Evolutionary conservation across 805 yeast species (phyloP).

Genomic region (Priceomyces fermenticarens): DNA sequence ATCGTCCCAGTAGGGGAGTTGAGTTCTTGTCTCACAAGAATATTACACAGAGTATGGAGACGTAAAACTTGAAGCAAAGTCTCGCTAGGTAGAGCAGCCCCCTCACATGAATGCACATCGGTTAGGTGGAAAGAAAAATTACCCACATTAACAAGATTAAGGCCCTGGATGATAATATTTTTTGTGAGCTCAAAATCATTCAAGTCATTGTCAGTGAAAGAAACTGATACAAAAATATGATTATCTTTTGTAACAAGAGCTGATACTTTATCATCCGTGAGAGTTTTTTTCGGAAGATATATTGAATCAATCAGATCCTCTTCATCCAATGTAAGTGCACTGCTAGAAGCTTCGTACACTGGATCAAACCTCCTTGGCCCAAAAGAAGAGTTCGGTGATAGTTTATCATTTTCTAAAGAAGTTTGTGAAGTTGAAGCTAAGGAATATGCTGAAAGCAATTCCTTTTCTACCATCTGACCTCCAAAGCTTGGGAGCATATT

Average conservation of each 20-base stretch:
- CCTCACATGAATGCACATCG: constrained; percentile 61
- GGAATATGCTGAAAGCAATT: not conserved
- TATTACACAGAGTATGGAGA: constrained; percentile 28
- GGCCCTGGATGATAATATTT: constrained; percentile 30
- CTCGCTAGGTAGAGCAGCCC: constrained; percentile 53
- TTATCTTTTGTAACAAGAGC: constrained; percentile 69
- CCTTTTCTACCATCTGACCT: not conserved
- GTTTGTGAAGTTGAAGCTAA: constrained; percentile 1
- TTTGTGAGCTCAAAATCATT: constrained; percentile 29
- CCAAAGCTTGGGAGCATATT: not conserved
- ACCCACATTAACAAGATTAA: constrained; percentile 35
- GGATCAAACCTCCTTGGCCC: not conserved
- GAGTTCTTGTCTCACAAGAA: constrained; percentile 32
- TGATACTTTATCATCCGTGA: constrained; percentile 7
- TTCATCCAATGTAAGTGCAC: constrained; percentile 21
- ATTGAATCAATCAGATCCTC: constrained; percentile 23
- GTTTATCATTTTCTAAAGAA: constrained; percentile 1
- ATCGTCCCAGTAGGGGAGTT: constrained; percentile 33
- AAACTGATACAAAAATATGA: constrained; percentile 48
- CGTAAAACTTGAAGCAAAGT: constrained; percentile 36
- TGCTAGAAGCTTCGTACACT: not conserved
- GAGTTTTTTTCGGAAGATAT: constrained; percentile 8
- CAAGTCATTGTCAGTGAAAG: constrained; percentile 12
- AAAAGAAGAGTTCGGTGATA: constrained; percentile 1
- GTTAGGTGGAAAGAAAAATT: constrained; percentile 54